Evolutionary conservation across 192 early-diverging fungal species (phyloP), one percentile per base, ranked within the genome.

Genomic region (Dissophora ornata): DNA sequence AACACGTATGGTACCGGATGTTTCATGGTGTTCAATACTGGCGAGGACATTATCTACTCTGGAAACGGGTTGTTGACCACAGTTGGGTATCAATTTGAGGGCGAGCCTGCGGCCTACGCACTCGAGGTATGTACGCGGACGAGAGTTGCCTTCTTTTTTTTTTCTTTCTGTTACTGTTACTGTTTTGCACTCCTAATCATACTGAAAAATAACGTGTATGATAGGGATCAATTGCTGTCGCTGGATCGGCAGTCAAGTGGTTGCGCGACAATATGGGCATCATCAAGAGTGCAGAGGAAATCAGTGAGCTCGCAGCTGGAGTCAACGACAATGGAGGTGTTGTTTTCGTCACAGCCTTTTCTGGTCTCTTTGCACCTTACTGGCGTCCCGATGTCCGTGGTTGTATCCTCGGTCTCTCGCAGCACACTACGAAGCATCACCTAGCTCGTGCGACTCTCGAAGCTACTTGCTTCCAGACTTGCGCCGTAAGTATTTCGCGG

Each of bases 1-100:
- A 98, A 95, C 84, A 98, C 96, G 9, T 97, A 97, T 82, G 95
- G 96, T 41, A 98, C 96, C 26, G 96, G 95, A 30, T 96, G 94
- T 82, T 98, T 98, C 80, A 95, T 96, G 94, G 82, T 98, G 50
- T 95, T 92, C 84, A 96, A 98, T 87, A 95, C 94, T 18, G 96
- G 96, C 32, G 53, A 74, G 2, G 73, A 86, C 21, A 86, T 89
- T 24, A 90, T 96, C 48, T 78, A 89, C 48, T 94, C 95, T 29
- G 86, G 88, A 62, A 89, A 90, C 57, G 96, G 96, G 1, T 84
- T 98, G 38, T 79, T 98, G 30, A 95, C 95, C 0, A 96, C 96
- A 10, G 94, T 96, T 16, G 95, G 85, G 2, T 98, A 94, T 80
- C 88, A 96, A 67, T 86, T 98, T 42, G 94, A 93, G 29, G 80